Evolutionary conservation across 306 rosid genomes (phyloP).

Genomic region (Trifolium fragiferum): DNA sequence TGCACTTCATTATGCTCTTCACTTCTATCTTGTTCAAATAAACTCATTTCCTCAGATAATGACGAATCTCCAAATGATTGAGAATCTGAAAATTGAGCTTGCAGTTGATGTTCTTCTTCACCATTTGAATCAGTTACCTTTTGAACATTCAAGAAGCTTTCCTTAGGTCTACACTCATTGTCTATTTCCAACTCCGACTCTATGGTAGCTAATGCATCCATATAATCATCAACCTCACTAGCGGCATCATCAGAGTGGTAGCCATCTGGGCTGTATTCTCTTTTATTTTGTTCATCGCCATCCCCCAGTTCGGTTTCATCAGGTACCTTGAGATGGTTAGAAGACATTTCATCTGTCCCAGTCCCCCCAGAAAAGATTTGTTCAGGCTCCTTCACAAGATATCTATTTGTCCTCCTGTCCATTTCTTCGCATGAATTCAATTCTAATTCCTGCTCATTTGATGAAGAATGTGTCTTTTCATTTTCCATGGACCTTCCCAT

Average conservation of each 20-base stretch:
- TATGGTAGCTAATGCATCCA: slow-evolving; percentile 80
- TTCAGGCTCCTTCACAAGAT: slow-evolving; percentile 52
- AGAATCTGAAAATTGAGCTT: slow-evolving; percentile 65
- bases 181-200: slow-evolving; percentile 78
- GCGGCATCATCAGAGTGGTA: slow-evolving; percentile 70
- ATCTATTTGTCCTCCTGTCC: slow-evolving; percentile 41
- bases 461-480: slow-evolving; percentile 59
- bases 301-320: slow-evolving; percentile 49
- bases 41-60: slow-evolving; percentile 65
- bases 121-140: slow-evolving; percentile 55
- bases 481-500: slow-evolving; percentile 54
- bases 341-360: slow-evolving; percentile 50
- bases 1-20: slow-evolving; percentile 40
- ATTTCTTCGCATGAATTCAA: slow-evolving; percentile 49
- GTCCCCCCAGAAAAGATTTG: slow-evolving; percentile 47
- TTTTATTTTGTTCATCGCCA: slow-evolving; percentile 58
- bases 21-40: slow-evolving; percentile 53
- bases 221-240: slow-evolving; percentile 85
- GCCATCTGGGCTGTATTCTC: slow-evolving; percentile 53
- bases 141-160: slow-evolving; percentile 46
- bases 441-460: slow-evolving; percentile 50
- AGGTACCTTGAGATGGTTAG: slow-evolving; percentile 44
- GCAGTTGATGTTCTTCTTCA: slow-evolving; percentile 57
- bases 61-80: slow-evolving; percentile 70
- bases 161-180: slow-evolving; percentile 60